A percentile compares a stretch with the other conserved stretches of the same genome.
phyloP scores from a whole-genome alignment of 331 rosid genomes.

The Phaseolus coccineus region DNA sequence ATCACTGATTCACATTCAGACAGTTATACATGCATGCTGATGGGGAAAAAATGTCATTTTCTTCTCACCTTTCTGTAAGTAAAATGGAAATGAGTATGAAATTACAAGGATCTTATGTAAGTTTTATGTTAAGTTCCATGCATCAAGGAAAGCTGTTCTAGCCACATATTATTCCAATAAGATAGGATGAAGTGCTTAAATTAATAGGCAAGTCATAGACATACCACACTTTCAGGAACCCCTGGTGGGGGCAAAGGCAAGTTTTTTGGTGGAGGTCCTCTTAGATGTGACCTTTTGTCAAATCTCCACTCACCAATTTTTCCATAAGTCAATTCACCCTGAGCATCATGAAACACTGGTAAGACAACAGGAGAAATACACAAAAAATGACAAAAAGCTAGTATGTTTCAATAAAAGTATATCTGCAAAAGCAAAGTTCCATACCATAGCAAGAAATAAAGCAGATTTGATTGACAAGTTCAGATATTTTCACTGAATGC shows the following conservation, averaged over 20 bases:
- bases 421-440: slow-evolving; percentile 24
- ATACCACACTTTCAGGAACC: slow-evolving; percentile 99
- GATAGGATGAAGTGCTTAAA: not conserved
- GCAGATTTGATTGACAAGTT: slow-evolving; percentile 37
- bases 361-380: not conserved
- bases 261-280: slow-evolving; percentile 86
- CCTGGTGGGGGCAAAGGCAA: slow-evolving; percentile 91
- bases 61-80: slow-evolving; percentile 21
- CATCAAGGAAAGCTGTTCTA: slow-evolving; percentile 11
- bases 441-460: slow-evolving; percentile 25
- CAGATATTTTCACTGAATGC: not conserved
- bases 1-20: not conserved
- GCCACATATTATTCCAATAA: slow-evolving; percentile 37
- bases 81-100: not conserved
- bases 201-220: slow-evolving; percentile 44
- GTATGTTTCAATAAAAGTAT: not conserved
- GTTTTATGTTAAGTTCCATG: not conserved
- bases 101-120: slow-evolving; percentile 1
- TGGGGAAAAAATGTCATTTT: not conserved
- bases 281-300: slow-evolving; percentile 85
- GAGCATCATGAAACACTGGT: slow-evolving; percentile 36
- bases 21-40: not conserved
- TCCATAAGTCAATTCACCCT: slow-evolving; percentile 94
- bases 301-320: slow-evolving; percentile 96
- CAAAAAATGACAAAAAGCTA: not conserved